Percentiles rank a stretch among this genome's conserved stretches.
These are phyloP conservation scores for Pyrus pyrifolia DNA, from an alignment of 306 rosid genomes.

Conservation along the genomic window DNA sequence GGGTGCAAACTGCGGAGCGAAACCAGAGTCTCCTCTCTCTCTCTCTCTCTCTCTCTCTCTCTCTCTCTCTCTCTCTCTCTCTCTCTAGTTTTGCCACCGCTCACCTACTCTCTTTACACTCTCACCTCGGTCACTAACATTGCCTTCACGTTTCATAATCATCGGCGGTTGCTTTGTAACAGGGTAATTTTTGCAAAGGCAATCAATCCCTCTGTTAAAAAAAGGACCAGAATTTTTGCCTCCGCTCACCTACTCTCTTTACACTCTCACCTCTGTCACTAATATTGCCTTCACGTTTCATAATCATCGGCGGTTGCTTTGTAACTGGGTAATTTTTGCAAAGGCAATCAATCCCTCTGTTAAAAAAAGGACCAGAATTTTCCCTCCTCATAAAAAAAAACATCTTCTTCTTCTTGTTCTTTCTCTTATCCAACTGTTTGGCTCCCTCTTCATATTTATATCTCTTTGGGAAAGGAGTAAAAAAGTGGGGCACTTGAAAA, in stretches of 20 bases:
- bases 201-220: background rate
- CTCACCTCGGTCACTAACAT: background rate
- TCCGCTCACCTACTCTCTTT: constrained; percentile 8
- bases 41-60: background rate
- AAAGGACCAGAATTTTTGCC: background rate
- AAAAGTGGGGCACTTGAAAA: constrained; percentile 3
- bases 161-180: constrained; percentile 1
- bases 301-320: constrained; percentile 6
- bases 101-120: constrained; percentile 5
- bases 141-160: constrained; percentile 10
- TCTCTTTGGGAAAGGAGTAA: background rate
- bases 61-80: background rate
- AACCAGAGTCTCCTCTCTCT: background rate
- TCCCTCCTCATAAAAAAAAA: background rate
- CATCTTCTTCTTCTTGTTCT: background rate
- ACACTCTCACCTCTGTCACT: background rate
- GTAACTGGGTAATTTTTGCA: background rate
- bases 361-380: background rate
- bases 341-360: background rate
- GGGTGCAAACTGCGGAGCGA: background rate
- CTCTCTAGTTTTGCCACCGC: background rate
- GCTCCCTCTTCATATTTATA: background rate
- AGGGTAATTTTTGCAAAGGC: background rate
- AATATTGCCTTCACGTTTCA: constrained; percentile 11
- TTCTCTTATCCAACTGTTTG: background rate